Percentiles rank a stretch among this genome's conserved stretches.
These are phyloP conservation scores for Mimosa bimucronata DNA, from an alignment of 306 rosid species.

Conservation along the genomic window DNA sequence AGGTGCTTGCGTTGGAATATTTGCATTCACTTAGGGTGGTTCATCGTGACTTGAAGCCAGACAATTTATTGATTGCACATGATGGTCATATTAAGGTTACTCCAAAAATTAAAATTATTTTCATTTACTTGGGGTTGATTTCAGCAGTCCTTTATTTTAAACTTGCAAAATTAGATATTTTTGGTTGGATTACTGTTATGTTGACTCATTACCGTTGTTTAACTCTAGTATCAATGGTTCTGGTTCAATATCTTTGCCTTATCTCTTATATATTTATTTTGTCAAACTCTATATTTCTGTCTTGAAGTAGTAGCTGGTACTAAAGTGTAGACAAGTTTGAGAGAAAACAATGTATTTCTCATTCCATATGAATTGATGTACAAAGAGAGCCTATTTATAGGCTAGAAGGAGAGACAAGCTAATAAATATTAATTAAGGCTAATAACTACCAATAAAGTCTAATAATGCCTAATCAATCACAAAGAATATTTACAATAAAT, in stretches of 20 bases:
- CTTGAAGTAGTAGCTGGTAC: neutral
- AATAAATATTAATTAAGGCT: too few species aligned
- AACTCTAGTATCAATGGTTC: neutral
- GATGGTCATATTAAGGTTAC: slow-evolving; percentile 98
- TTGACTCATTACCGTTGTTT: slow-evolving; percentile 7
- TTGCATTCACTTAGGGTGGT: slow-evolving; percentile 88
- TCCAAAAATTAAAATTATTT: neutral
- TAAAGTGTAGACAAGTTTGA: too few species aligned
- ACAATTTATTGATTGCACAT: slow-evolving; percentile 94
- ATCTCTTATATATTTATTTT: neutral
- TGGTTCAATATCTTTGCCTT: slow-evolving; percentile 2
- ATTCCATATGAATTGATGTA: too few species aligned
- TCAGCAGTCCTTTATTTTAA: neutral
- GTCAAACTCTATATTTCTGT: slow-evolving; percentile 26
- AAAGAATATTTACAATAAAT: too few species aligned
- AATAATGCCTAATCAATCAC: too few species aligned
- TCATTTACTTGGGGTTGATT: slow-evolving; percentile 20
- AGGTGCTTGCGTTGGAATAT: slow-evolving; percentile 98
- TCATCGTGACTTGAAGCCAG: slow-evolving; percentile 99
- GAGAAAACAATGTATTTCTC: too few species aligned
- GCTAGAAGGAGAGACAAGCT: too few species aligned
- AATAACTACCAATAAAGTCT: too few species aligned
- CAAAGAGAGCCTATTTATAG: too few species aligned
- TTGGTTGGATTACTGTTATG: slow-evolving; percentile 14
- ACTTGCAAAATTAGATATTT: neutral